Conservation (phyloP, 495 filamentous ascomycete species). For the Podospora sp. region DNA sequence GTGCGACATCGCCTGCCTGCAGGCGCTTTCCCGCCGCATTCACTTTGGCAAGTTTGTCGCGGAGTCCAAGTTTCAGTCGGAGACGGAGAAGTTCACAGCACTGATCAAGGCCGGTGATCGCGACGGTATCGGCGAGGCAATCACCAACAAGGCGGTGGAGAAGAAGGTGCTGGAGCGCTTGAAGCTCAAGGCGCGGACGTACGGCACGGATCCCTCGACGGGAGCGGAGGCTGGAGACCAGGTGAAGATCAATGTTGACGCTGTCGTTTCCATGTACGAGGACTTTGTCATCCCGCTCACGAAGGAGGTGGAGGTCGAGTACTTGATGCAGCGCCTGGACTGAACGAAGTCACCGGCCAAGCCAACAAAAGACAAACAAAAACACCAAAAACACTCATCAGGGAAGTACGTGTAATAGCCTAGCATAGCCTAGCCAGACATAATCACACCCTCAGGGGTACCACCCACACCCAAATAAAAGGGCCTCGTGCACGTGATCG, state of each 20-base stretch:
- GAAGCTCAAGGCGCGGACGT: slow-evolving; percentile 88
- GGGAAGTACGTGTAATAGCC: neutral
- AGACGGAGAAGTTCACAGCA: slow-evolving; percentile 74
- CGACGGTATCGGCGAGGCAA: slow-evolving; percentile 79
- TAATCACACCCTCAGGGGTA: neutral
- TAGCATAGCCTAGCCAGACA: neutral
- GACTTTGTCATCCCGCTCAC: slow-evolving; percentile 95
- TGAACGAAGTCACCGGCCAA: too few relatives aligned
- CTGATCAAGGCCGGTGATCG: slow-evolving; percentile 81
- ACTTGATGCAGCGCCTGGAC: slow-evolving; percentile 89
- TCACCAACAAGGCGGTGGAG: slow-evolving; percentile 89
- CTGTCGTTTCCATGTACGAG: slow-evolving; percentile 93
- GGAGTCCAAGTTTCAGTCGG: slow-evolving; percentile 92
- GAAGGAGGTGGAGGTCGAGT: slow-evolving; percentile 96
- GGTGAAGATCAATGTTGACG: slow-evolving; percentile 86
- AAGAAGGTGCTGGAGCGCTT: slow-evolving; percentile 87
- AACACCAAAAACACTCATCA: neutral
- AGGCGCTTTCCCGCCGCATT: slow-evolving; percentile 87
- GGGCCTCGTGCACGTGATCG: neutral
- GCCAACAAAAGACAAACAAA: neutral
- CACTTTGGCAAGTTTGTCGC: slow-evolving; percentile 99
- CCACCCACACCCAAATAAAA: neutral
- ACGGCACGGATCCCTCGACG: slow-evolving; percentile 79
- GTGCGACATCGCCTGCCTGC: slow-evolving; percentile 85
- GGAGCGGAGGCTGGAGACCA: slow-evolving; percentile 33